Conservation (phyloP, 805 yeast genomes). For the Kuraishia molischiana region DNA sequence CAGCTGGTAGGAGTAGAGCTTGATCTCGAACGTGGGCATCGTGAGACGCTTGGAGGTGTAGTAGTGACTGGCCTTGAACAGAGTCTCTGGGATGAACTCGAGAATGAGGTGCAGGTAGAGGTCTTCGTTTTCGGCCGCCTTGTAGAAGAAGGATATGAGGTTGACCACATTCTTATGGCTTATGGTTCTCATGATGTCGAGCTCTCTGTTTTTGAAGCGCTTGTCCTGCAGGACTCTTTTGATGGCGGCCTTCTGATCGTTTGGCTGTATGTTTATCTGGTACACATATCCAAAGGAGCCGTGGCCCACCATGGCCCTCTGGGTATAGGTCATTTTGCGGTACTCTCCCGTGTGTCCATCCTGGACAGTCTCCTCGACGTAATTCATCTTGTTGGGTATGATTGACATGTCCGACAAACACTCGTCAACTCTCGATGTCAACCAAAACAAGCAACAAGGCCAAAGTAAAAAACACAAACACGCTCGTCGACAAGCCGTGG, state of each 20-base stretch:
- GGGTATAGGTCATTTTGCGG: slow-evolving; percentile 62
- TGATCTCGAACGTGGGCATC: slow-evolving; percentile 88
- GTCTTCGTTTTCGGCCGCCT: slow-evolving; percentile 66
- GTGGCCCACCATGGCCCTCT: slow-evolving; percentile 89
- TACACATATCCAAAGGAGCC: slow-evolving; percentile 99
- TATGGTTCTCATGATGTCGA: slow-evolving; percentile 88
- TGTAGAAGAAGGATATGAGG: slow-evolving; percentile 78
- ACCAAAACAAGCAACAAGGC: too few relatives aligned
- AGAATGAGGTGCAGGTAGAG: slow-evolving; percentile 81
- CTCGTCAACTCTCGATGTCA: too few relatives aligned
- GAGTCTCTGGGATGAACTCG: slow-evolving; percentile 93
- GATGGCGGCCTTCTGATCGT: slow-evolving; percentile 79
- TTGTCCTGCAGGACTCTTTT: slow-evolving; percentile 95
- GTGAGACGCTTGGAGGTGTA: slow-evolving; percentile 62
- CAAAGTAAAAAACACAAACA: too few relatives aligned
- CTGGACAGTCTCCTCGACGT: slow-evolving; percentile 53
- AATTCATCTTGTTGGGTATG: slow-evolving; percentile 6
- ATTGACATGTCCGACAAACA: neutral
- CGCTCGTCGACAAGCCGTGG: too few relatives aligned
- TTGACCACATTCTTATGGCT: slow-evolving; percentile 84
- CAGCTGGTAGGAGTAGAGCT: slow-evolving; percentile 72
- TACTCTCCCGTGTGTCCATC: slow-evolving; percentile 63
- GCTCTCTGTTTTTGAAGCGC: slow-evolving; percentile 87
- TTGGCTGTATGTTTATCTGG: slow-evolving; percentile 68
- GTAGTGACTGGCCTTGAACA: slow-evolving; percentile 83